A percentile compares a stretch with the other conserved stretches of the same genome.
phyloP scores from a whole-genome alignment of 1,284 basidiomycete genomes.

The Anthracocystis panici-leucophaei region DNA sequence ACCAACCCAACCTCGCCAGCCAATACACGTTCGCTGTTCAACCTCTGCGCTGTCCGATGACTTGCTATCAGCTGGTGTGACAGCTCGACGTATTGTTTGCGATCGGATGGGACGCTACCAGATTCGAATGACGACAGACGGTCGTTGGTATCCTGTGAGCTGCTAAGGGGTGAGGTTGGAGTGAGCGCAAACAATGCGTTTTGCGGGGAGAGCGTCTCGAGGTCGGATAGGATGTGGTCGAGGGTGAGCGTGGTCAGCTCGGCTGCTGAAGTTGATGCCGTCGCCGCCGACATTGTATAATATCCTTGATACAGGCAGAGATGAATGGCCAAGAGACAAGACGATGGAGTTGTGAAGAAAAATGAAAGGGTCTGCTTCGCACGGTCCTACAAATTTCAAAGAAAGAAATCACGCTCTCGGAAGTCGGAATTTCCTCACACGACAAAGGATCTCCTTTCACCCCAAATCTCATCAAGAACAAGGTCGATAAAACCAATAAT shows the following conservation, averaged over 20 bases:
- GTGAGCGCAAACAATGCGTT: slow-evolving; percentile 11
- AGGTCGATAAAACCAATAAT: too few relatives aligned
- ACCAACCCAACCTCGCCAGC: slow-evolving; percentile 24
- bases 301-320: neutral
- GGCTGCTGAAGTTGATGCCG: neutral
- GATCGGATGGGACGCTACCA: neutral
- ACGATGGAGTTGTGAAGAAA: too few relatives aligned
- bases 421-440: too few relatives aligned
- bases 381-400: too few relatives aligned
- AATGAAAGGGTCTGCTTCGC: too few relatives aligned
- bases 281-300: slow-evolving; percentile 6
- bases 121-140: slow-evolving; percentile 13
- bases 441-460: too few relatives aligned
- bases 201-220: slow-evolving; percentile 9
- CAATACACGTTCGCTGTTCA: slow-evolving; percentile 33
- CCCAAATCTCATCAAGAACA: too few relatives aligned
- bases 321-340: neutral
- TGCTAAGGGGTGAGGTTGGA: slow-evolving; percentile 2
- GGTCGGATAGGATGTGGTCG: slow-evolving; percentile 33
- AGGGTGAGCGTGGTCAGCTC: slow-evolving; percentile 28
- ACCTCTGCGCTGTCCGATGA: slow-evolving; percentile 19
- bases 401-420: too few relatives aligned
- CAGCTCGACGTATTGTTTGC: slow-evolving; percentile 22
- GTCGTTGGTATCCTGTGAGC: neutral
- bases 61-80: slow-evolving; percentile 23